Evolutionary conservation across 768 basidiomycete genomes (phyloP).

Genomic region (Mycena galericulata): DNA sequence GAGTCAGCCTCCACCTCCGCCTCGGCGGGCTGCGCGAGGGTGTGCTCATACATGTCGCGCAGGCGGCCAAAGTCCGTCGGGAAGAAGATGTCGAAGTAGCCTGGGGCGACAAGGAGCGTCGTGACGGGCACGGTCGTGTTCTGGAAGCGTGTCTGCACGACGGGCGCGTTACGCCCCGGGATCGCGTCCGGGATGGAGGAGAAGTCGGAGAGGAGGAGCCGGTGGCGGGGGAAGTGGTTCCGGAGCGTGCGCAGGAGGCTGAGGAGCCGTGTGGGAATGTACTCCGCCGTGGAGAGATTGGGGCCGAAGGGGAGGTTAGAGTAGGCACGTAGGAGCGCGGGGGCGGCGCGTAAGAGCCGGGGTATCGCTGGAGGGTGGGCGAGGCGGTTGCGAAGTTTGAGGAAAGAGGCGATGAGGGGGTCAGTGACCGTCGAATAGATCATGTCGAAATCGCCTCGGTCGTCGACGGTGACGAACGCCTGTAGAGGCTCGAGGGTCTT

Average conservation of each 20-base stretch:
- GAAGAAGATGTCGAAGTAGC: slow-evolving; percentile 99
- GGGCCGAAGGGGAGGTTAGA: slow-evolving; percentile 80
- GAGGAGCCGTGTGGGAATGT: slow-evolving; percentile 91
- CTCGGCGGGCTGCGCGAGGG: slow-evolving; percentile 69
- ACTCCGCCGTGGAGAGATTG: slow-evolving; percentile 69
- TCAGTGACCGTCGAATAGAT: slow-evolving; percentile 89
- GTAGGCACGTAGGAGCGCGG: slow-evolving; percentile 73
- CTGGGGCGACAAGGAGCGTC: slow-evolving; percentile 92
- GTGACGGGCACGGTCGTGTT: slow-evolving; percentile 89
- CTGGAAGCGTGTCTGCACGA: slow-evolving; percentile 93
- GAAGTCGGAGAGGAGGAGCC: slow-evolving; percentile 96
- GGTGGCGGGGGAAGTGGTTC: slow-evolving; percentile 88
- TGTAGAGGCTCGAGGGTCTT: slow-evolving; percentile 86
- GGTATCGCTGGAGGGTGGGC: slow-evolving; percentile 69
- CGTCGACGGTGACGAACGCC: slow-evolving; percentile 82
- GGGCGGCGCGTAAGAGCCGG: slow-evolving; percentile 64
- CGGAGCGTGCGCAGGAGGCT: slow-evolving; percentile 87
- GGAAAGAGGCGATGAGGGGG: slow-evolving; percentile 83
- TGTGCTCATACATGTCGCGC: slow-evolving; percentile 90
- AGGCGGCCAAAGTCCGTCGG: slow-evolving; percentile 90
- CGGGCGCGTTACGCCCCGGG: slow-evolving; percentile 82
- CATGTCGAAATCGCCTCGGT: slow-evolving; percentile 83
- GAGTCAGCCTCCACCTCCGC: slow-evolving; percentile 39
- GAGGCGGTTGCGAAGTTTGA: slow-evolving; percentile 73
- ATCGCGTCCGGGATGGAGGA: slow-evolving; percentile 88